Base-by-base conservation (phyloP, 331 rosid genomes). In the Telfairia occidentalis region DNA sequence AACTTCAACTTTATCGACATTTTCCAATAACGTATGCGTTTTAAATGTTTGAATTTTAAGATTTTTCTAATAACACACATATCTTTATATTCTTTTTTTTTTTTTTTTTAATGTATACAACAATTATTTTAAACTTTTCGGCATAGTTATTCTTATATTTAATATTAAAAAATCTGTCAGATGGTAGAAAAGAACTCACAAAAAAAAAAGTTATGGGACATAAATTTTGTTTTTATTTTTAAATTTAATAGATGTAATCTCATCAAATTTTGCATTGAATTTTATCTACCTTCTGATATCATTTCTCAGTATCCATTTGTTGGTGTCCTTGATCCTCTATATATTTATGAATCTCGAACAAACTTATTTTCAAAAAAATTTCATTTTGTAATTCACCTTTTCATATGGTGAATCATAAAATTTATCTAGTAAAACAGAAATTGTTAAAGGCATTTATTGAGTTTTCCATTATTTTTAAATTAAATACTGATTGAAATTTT, bases 1-100 rank as follows among this genome's bases (percentile, higher is more conserved):
- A 2, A 67, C 18, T 65, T 37, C 50, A 2, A 67, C 21, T 67
- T 67, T 3, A 28, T 59, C 9, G 66, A 42, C 54, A 42, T 67
- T 67, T 67, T 42, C 73, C 53, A 13, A 69, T 43, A 69, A 42
- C 74, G 74, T 43, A 24, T 69, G 74, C 55, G 19, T 43, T 69
- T 69, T 43, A 26, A 69, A 42, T 64, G 19, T 43, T 69, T 69
- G 13, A 69, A 26, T 35, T 66, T 26, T 0, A 43, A n/a, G n/a
- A n/a, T n/a, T 69, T 69, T 69, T 69, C 18, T 12, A 64, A 38
- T 10, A 24, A 65, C n/a, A 21, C 10, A 23, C 3, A 34, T 34
- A 16, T 18, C 24, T 16, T 16, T 7, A 7, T 32, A 32, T 32
- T 32, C 12, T 29, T 63, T 34, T 42, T 34, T 18, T 32, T 32